Conservation (phyloP, 176 grass and related monocot species). For the Juncus inflexus region DNA sequence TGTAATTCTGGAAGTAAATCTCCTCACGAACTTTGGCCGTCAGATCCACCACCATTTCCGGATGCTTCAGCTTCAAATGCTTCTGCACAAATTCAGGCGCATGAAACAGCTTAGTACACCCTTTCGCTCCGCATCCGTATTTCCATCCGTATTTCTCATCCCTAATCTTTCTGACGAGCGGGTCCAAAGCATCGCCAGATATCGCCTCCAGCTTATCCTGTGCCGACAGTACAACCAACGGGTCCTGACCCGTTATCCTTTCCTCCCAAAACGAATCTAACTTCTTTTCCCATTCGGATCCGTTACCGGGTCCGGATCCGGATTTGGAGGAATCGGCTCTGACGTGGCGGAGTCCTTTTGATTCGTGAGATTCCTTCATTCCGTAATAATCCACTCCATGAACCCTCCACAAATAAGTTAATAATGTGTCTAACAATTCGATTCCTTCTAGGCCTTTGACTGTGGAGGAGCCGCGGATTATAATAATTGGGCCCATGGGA, state of each 20-base stretch:
- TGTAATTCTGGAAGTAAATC: constrained; percentile 94
- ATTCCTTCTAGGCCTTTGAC: constrained; percentile 96
- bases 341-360: constrained; percentile 70
- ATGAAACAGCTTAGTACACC: constrained; percentile 98
- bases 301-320: constrained; percentile 43
- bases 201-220: constrained; percentile 97
- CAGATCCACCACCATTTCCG: constrained; percentile 79
- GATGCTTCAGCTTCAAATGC: constrained; percentile 96
- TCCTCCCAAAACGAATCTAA: constrained; percentile 76
- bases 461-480: constrained; percentile 83
- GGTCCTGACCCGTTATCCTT: constrained; percentile 80
- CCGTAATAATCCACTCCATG: constrained; percentile 99
- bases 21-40: constrained; percentile 94
- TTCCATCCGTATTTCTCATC: constrained; percentile 99
- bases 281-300: constrained; percentile 89
- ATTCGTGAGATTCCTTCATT: constrained; percentile 59
- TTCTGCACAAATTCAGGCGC: constrained; percentile 98
- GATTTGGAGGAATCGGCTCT: constrained; percentile 71
- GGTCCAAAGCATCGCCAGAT: constrained; percentile 76
- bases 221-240: constrained; percentile 60
- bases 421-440: constrained; percentile 80
- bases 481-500: constrained; percentile 97
- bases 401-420: constrained; percentile 93
- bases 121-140: constrained; percentile 97
- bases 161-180: constrained; percentile 86